Conservation (phyloP, 2,329 filamentous ascomycete genomes). For the Sporothrix sp. region DNA sequence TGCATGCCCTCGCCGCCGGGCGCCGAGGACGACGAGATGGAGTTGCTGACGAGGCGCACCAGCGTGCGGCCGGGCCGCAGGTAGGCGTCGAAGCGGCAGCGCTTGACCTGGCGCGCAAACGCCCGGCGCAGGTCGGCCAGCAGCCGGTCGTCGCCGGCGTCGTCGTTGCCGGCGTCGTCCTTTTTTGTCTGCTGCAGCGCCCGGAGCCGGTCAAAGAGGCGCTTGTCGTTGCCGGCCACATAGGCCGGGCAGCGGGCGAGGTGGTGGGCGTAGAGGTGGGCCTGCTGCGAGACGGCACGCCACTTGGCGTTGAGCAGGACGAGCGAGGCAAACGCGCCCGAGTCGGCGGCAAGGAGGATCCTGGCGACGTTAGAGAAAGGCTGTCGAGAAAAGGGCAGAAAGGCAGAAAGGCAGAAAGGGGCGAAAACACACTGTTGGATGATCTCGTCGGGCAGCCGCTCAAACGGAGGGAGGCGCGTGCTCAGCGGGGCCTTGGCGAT, state of each 20-base stretch:
- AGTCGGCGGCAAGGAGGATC: conserved; percentile 50
- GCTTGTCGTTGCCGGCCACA: conserved; percentile 36
- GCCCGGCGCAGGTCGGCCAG: conserved; percentile 52
- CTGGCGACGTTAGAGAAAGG: conserved; percentile 29
- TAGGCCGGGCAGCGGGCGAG: conserved; percentile 52
- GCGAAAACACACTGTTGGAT: conserved; percentile 51
- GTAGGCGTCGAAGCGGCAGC: conserved; percentile 69
- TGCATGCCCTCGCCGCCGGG: conserved; percentile 80
- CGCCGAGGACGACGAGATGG: conserved; percentile 72
- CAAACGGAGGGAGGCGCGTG: conserved; percentile 31
- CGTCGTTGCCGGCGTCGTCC: conserved; percentile 21
- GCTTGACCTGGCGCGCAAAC: conserved; percentile 62
- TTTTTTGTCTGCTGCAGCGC: background rate
- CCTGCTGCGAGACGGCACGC: conserved; percentile 52
- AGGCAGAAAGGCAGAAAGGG: background rate
- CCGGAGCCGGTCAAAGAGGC: background rate
- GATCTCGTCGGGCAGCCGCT: conserved; percentile 56
- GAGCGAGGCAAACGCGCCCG: conserved; percentile 57
- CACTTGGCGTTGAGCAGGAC: conserved; percentile 56
- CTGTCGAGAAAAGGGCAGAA: background rate
- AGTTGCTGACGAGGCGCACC: conserved; percentile 73
- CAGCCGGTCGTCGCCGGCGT: conserved; percentile 29
- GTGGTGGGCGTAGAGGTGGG: conserved; percentile 53
- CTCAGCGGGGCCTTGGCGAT: background rate
- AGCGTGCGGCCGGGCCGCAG: conserved; percentile 59